A percentile compares a stretch with the other conserved stretches of the same genome.
Evolutionary conservation across 2,329 filamentous ascomycete species (phyloP).

Genomic region (Onygenales sp.): DNA sequence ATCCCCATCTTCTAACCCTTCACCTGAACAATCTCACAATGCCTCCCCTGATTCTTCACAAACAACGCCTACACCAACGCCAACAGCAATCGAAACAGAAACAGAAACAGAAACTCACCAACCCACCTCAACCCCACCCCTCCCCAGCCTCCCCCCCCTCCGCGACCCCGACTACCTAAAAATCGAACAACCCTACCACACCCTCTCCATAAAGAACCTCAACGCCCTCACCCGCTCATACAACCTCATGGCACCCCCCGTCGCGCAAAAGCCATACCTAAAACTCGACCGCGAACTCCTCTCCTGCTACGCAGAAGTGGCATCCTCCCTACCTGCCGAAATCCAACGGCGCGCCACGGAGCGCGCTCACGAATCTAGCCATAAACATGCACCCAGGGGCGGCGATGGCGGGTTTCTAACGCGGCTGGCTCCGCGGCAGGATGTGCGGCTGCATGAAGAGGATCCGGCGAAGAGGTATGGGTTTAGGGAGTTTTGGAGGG

Average conservation of each 20-base stretch:
- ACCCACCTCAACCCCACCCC: slow-evolving; percentile 3
- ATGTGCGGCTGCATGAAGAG: slow-evolving; percentile 62
- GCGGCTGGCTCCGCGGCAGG: slow-evolving; percentile 40
- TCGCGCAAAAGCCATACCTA: slow-evolving; percentile 90
- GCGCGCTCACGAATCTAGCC: slow-evolving; percentile 16
- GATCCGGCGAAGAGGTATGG: slow-evolving; percentile 65
- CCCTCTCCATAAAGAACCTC: slow-evolving; percentile 64
- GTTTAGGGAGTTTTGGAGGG: slow-evolving; percentile 79
- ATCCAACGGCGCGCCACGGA: slow-evolving; percentile 59
- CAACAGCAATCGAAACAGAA: neutral
- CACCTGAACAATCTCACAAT: slow-evolving; percentile 1
- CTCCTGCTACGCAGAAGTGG: slow-evolving; percentile 76
- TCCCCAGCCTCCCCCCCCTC: slow-evolving; percentile 52
- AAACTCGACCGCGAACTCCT: slow-evolving; percentile 71
- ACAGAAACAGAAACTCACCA: neutral
- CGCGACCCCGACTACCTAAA: slow-evolving; percentile 69
- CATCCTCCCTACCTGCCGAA: slow-evolving; percentile 61
- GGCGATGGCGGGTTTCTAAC: slow-evolving; percentile 50
- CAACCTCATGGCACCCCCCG: slow-evolving; percentile 85
- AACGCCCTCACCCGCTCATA: slow-evolving; percentile 78
- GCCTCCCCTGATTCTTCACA: neutral
- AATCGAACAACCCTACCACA: slow-evolving; percentile 65
- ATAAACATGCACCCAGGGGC: slow-evolving; percentile 14
- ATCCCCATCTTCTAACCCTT: slow-evolving; percentile 2
- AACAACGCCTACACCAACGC: neutral